Evolutionary conservation across 139 green algal species (phyloP), one percentile per base, ranked within the genome.

Genomic region (Volvox reticuliferus): DNA sequence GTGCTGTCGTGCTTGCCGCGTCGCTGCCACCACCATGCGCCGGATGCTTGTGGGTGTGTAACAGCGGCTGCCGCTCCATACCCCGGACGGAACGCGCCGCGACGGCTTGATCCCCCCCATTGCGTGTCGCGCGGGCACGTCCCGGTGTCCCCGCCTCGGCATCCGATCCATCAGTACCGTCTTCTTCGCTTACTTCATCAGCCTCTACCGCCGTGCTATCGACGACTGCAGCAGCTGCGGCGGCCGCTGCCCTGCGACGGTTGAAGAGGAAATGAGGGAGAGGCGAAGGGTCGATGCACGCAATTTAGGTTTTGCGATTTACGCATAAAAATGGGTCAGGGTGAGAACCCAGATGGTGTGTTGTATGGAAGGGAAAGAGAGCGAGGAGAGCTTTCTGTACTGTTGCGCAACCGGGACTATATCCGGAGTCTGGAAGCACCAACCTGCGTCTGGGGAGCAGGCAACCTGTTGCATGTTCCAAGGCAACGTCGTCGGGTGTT

Each of bases 391-490:
- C 44, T 55, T 55, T 55, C 9, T 55, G 9, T 55, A 5, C 44
- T 55, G 44, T 55, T 55, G 44, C 44, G 44, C 44, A 55, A 55
- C 44, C 44, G 44, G 5, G 5, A 9, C 44, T 55, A 55, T 55
- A 14, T 55, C 65, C 24, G 24, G 21, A 73, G 65, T 73, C 16
- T 73, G 65, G 65, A 2, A 79, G 68, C 30, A 81, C 75, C 75
- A 81, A 81, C 75, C 75, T 81, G 75, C 75, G 75, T 81, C 75
- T 81, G 75, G 75, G 32, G 14, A 28, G 75, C 75, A 81, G 32
- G 75, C 75, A 61, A 81, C 75, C 75, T 9, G 32, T 81, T 55
- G 75, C 33, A 30, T 50, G 32, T 81, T 81, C 75, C 32, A 81
- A 81, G 13, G 75, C 75, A 81, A 81, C 75, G 32, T 81, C 75